These are phyloP conservation scores for Rhododendron vialii DNA, from an alignment of 148 eudicot species.

Conservation along the genomic window DNA sequence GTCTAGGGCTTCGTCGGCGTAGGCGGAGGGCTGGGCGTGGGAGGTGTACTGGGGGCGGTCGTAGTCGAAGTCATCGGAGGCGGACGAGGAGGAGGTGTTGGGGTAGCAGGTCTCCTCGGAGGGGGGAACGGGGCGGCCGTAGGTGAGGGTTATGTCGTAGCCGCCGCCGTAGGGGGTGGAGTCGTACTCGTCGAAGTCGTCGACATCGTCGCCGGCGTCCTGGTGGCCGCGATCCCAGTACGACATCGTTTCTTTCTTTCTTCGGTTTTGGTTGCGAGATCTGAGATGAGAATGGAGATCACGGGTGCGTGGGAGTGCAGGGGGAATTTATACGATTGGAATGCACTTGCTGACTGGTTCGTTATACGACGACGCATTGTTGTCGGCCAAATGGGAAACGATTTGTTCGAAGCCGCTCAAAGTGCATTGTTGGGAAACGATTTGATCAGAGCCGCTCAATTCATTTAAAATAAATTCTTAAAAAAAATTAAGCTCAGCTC, in stretches of 20 bases:
- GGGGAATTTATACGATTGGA: neutral
- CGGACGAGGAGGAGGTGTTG: slow-evolving; percentile 42
- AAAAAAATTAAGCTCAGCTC: no score
- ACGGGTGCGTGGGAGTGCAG: neutral
- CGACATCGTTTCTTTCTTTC: slow-evolving; percentile 51
- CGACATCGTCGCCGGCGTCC: slow-evolving; percentile 38
- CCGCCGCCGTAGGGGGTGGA: slow-evolving; percentile 90
- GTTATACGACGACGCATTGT: neutral
- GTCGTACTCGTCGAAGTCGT: slow-evolving; percentile 84
- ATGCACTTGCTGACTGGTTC: neutral
- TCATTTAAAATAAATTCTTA: no score
- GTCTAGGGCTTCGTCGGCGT: slow-evolving; percentile 55
- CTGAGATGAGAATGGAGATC: neutral
- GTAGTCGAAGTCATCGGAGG: slow-evolving; percentile 41
- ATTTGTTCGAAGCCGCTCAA: no score
- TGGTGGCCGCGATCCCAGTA: slow-evolving; percentile 66
- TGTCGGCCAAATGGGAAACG: neutral
- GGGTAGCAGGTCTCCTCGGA: slow-evolving; percentile 77
- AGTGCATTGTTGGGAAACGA: no score
- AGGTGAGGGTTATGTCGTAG: slow-evolving; percentile 64
- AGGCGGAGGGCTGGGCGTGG: slow-evolving; percentile 63
- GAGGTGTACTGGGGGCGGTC: slow-evolving; percentile 68
- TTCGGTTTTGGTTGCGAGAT: neutral
- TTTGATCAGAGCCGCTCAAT: no score
- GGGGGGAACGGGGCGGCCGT: slow-evolving; percentile 77